Conservation (phyloP, 441 rosid genomes). For the Macaranga tanarius region DNA sequence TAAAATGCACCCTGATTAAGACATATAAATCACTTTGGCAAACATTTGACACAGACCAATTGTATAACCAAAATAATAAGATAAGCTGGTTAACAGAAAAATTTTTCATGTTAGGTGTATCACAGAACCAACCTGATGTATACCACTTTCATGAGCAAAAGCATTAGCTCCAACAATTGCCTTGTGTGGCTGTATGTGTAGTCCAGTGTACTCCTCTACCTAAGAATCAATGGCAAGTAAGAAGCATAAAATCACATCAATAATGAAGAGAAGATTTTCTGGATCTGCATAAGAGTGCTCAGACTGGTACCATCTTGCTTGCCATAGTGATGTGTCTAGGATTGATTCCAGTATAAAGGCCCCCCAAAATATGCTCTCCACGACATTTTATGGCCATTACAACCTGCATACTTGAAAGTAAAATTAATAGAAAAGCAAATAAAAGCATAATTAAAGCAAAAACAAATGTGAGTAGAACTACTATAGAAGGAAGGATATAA, state of each 20-base stretch:
- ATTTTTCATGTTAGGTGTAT: not conserved
- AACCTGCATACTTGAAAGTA: constrained; percentile 44
- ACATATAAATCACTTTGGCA: too few relatives aligned
- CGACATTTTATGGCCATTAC: constrained; percentile 91
- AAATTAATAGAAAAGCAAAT: not conserved
- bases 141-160: constrained; percentile 90
- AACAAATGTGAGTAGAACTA: not conserved
- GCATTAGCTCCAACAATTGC: constrained; percentile 95
- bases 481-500: not conserved
- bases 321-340: constrained; percentile 77
- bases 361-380: constrained; percentile 71
- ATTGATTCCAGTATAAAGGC: constrained; percentile 76
- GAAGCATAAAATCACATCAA: constrained; percentile 11
- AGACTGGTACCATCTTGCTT: constrained; percentile 82
- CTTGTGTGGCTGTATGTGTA: constrained; percentile 93
- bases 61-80: too few relatives aligned
- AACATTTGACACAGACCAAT: too few relatives aligned
- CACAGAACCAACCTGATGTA: constrained; percentile 64
- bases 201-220: constrained; percentile 96
- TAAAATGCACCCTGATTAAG: too few relatives aligned
- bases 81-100: too few relatives aligned
- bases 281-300: constrained; percentile 1
- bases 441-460: constrained; percentile 1
- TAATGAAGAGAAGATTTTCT: constrained; percentile 9
- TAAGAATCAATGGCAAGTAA: constrained; percentile 31